Base-by-base conservation (phyloP, 768 basidiomycete genomes). In the Podaxis pistillaris region DNA sequence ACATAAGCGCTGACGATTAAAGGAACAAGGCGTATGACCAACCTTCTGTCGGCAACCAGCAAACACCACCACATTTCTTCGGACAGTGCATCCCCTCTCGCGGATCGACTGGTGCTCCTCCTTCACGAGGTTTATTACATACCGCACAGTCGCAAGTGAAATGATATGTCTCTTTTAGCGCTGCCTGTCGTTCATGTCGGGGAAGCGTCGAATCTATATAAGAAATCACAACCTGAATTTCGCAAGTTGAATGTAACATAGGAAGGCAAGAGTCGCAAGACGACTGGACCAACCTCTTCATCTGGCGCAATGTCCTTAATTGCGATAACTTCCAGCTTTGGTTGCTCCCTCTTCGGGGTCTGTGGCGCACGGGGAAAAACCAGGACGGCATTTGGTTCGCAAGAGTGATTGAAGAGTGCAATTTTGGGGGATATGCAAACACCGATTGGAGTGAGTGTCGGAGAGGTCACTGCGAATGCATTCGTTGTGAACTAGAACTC, bases 161-260 rank as follows among this genome's bases (percentile, higher is more conserved):
- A 66, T 83, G 81, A 73, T 98, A 97, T 0, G 90, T 88, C 63
- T 89, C 86, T 49, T 75, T 68, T 19, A 98, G 79, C 0, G 82
- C 76, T 36, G 73, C 71, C 64, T 84, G 87, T 30, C 96, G 79
- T 19, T 79, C 70, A 0, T 68, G 62, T 9, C 73, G 75, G 0
- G 94, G 90, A 2, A 91, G 76, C 0, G 93, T 92, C 0, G 90
- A 86, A 71, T 98, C 96, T 50, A 97, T 81, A 66, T 98, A 98
- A 8, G 91, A 80, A 0, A 89, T 94, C 38, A 90, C 65, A 49
- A 98, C 79, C 94, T 95, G 59, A 4, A 47, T 17, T 17, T 41
- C 30, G 33, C 30, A 51, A 53, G 12, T 65, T 37, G 44, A 24
- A 46, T 24, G 13, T 33, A 9, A 33, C 33, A 33, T 33, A 33